Evolutionary conservation across 1,139 yeast genomes (phyloP).

Genomic region (Debaryomyces udenii): DNA sequence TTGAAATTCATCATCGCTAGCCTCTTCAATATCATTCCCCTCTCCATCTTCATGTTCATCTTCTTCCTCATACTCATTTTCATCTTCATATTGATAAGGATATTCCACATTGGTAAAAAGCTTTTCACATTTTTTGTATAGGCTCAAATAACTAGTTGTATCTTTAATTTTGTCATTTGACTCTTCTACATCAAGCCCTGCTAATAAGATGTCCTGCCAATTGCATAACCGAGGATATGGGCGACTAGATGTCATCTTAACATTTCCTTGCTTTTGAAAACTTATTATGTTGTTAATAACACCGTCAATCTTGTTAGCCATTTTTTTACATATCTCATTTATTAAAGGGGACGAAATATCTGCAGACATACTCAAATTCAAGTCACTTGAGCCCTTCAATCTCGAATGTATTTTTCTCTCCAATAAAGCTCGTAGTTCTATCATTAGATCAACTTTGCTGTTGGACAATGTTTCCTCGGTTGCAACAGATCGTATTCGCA

Average conservation of each 20-base stretch:
- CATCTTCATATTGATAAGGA: constrained; percentile 27
- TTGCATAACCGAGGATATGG: constrained; percentile 13
- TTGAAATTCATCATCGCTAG: constrained; percentile 1
- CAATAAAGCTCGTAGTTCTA: constrained; percentile 43
- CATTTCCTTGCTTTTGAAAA: constrained; percentile 6
- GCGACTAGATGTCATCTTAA: constrained; percentile 9
- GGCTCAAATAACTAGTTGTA: constrained; percentile 14
- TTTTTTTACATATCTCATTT: constrained; percentile 21
- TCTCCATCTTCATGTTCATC: constrained; percentile 8
- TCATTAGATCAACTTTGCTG: constrained; percentile 35
- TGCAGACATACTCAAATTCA: constrained; percentile 17
- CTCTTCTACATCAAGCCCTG: constrained; percentile 24
- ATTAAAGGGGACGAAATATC: constrained; percentile 26
- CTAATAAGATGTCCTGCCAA: constrained; percentile 35
- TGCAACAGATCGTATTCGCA: constrained; percentile 12
- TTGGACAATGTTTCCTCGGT: constrained; percentile 23
- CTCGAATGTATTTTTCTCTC: constrained; percentile 32
- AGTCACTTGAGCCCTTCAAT: constrained; percentile 16
- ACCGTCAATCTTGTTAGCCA: constrained; percentile 26
- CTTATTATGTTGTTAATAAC: constrained; percentile 14
- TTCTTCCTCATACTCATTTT: constrained; percentile 12
- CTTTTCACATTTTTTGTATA: constrained; percentile 26
- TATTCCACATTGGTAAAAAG: constrained; percentile 26
- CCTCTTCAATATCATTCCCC: constrained; percentile 12
- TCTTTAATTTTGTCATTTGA: constrained; percentile 17